Conservation (phyloP, 2,329 filamentous ascomycete species). For the Samsoniella hepiali region DNA sequence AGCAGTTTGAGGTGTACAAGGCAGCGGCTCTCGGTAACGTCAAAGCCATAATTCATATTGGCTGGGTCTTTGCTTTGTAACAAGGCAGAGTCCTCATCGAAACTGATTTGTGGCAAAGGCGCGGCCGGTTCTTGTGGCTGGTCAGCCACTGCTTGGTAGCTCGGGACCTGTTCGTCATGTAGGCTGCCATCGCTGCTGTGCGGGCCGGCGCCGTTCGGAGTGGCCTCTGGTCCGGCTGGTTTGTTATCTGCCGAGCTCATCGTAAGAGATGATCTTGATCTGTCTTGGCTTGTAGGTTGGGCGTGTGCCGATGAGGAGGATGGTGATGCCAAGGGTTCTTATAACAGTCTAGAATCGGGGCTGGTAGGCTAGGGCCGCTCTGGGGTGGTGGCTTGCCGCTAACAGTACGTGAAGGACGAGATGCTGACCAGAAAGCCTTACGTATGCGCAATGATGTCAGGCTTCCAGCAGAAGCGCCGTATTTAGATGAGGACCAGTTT, state of each 20-base stretch:
- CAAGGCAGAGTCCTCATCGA: neutral
- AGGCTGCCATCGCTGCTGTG: neutral
- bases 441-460: neutral
- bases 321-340: neutral
- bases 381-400: neutral
- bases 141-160: neutral
- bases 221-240: neutral
- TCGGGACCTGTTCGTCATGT: neutral
- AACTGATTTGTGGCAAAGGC: neutral
- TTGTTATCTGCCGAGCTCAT: neutral
- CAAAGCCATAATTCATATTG: neutral
- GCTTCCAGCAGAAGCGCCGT: neutral
- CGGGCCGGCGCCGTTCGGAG: neutral
- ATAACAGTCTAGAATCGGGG: neutral
- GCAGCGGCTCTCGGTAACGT: slow-evolving; percentile 36
- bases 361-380: too few species aligned
- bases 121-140: neutral
- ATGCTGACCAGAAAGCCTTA: neutral
- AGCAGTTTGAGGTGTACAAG: slow-evolving; percentile 73
- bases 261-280: neutral
- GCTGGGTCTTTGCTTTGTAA: neutral
- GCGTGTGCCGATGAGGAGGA: too few species aligned
- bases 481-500: neutral
- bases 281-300: neutral
- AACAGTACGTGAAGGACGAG: too few species aligned